These are phyloP conservation scores for Cyclostephanos tholiformis DNA, from an alignment of 108 stramenopile genomes.

Conservation along the genomic window DNA sequence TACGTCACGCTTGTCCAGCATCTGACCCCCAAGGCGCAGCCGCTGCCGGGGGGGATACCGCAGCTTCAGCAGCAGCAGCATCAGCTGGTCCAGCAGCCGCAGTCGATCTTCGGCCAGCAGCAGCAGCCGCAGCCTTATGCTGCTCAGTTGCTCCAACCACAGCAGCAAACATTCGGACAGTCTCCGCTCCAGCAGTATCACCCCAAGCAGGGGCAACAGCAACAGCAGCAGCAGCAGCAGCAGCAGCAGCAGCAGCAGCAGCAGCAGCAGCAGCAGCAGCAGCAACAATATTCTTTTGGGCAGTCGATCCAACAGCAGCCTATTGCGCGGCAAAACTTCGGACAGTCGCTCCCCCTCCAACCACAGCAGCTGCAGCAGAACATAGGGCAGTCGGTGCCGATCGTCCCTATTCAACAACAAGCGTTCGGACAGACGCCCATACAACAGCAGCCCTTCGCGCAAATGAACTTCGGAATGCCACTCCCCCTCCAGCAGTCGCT, in stretches of 20 bases:
- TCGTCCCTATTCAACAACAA: slow-evolving; percentile 4
- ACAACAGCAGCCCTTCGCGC: slow-evolving; percentile 31
- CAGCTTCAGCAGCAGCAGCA: slow-evolving; percentile 36
- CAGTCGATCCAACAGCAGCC: slow-evolving; percentile 9
- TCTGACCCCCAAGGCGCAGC: background rate
- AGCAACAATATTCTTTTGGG: slow-evolving; percentile 27
- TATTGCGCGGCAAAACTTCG: background rate
- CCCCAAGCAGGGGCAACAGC: slow-evolving; percentile 30
- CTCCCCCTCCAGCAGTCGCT: slow-evolving; percentile 22
- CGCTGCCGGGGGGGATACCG: background rate
- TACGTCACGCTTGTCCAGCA: slow-evolving; percentile 60
- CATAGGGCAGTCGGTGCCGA: background rate
- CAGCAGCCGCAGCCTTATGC: slow-evolving; percentile 33
- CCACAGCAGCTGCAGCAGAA: slow-evolving; percentile 18
- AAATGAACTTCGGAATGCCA: slow-evolving; percentile 9
- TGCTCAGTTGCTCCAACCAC: background rate
- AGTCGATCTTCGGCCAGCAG: too few species aligned
- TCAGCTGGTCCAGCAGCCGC: slow-evolving; percentile 24
- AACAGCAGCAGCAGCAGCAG: slow-evolving; percentile 39
- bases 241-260: background rate
- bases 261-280: slow-evolving; percentile 22
- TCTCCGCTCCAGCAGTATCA: slow-evolving; percentile 1
- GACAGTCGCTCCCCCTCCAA: background rate
- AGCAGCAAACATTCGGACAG: slow-evolving; percentile 19
- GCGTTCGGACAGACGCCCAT: slow-evolving; percentile 2